Evolutionary conservation across 768 basidiomycete species (phyloP).

Genomic region (Pleurotus platypus): DNA sequence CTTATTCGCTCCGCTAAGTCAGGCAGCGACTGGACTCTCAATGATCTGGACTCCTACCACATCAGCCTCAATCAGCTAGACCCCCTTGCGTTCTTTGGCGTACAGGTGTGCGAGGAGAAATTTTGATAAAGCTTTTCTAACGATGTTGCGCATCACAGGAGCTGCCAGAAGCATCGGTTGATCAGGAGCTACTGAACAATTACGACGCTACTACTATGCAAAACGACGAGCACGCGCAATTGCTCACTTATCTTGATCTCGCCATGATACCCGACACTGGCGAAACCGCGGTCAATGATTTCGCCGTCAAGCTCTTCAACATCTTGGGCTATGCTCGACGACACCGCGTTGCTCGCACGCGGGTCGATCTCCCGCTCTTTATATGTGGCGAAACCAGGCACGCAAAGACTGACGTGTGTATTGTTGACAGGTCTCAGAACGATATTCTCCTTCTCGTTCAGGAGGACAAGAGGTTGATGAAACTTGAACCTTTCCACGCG

Average conservation of each 20-base stretch:
- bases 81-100: slow-evolving; percentile 19
- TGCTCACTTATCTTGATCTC: too few relatives aligned
- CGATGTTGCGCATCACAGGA: too few relatives aligned
- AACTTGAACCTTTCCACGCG: slow-evolving; percentile 7
- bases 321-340: too few relatives aligned
- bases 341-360: slow-evolving; percentile 16
- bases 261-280: too few relatives aligned
- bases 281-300: too few relatives aligned
- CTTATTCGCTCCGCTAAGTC: slow-evolving; percentile 21
- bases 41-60: slow-evolving; percentile 21
- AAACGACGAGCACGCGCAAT: too few relatives aligned
- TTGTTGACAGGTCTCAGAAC: slow-evolving; percentile 17
- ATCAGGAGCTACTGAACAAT: too few relatives aligned
- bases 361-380: slow-evolving; percentile 21
- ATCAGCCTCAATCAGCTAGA: slow-evolving; percentile 16
- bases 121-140: too few relatives aligned
- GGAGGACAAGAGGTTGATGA: slow-evolving; percentile 18
- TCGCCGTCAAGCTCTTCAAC: too few relatives aligned
- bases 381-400: slow-evolving; percentile 23
- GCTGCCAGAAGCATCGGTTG: too few relatives aligned
- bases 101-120: slow-evolving; percentile 5
- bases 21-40: slow-evolving; percentile 21
- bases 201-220: too few relatives aligned
- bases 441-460: slow-evolving; percentile 20
- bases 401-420: slow-evolving; percentile 26